A percentile compares a stretch with the other conserved stretches of the same genome.
Conservation (phyloP, 768 basidiomycete species). For the Podaxis sp. region DNA sequence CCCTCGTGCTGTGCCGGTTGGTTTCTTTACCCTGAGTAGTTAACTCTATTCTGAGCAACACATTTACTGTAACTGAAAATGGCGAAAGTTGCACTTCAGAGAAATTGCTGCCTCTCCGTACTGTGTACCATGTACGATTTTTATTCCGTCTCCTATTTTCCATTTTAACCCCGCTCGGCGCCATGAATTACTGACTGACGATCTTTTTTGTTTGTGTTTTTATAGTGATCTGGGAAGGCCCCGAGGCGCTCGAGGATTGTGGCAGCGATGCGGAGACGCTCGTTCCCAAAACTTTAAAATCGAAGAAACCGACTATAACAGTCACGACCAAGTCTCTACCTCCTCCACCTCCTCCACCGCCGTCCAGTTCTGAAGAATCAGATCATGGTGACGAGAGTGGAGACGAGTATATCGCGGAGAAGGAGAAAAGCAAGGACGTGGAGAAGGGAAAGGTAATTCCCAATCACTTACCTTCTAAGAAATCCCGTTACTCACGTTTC, state of each 20-base stretch:
- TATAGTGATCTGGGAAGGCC: constrained; percentile 74
- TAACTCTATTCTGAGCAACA: constrained; percentile 6
- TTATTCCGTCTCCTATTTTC: constrained; percentile 14
- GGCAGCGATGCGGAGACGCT: constrained; percentile 26
- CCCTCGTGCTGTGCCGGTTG: background rate
- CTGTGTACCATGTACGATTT: constrained; percentile 11
- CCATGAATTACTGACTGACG: constrained; percentile 17
- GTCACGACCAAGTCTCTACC: constrained; percentile 16
- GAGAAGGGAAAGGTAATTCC: constrained; percentile 41
- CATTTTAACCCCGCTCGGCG: background rate
- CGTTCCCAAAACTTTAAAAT: constrained; percentile 29
- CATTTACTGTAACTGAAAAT: constrained; percentile 6
- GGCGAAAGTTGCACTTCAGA: constrained; percentile 15
- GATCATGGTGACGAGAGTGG: constrained; percentile 53
- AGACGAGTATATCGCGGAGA: constrained; percentile 69
- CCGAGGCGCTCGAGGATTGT: constrained; percentile 53
- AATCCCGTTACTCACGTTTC: constrained; percentile 2
- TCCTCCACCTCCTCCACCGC: constrained; percentile 9
- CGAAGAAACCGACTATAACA: constrained; percentile 24
- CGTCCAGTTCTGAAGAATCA: constrained; percentile 39
- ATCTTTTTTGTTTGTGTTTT: constrained; percentile 16
- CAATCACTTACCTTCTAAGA: constrained; percentile 14
- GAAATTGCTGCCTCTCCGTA: constrained; percentile 11
- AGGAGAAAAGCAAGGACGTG: constrained; percentile 33
- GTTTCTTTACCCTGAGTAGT: constrained; percentile 9